Evolutionary conservation across 2,329 filamentous ascomycete genomes (phyloP), one percentile per base, ranked within the genome.

Genomic region (Fusarium sublunatum): DNA sequence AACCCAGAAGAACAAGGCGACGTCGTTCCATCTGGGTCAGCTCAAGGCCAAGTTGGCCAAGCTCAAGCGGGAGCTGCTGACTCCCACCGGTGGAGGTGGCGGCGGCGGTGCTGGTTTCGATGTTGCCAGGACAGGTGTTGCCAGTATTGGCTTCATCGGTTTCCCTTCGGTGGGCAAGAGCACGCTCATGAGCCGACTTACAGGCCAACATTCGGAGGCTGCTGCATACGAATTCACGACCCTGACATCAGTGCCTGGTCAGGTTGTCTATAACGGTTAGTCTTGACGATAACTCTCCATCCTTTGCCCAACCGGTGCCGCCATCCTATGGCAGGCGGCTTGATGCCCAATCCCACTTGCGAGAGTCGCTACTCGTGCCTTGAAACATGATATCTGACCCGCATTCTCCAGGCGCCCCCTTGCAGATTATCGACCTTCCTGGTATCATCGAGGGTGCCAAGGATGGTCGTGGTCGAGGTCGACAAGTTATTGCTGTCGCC

Each of bases 401-500:
- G 47, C 32, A 59, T 51, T 48, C 32, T 40, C 38, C 48, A 84
- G 82, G 94, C 57, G 95, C 95, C 43, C 96, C 96, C 72, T 90
- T 99, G 70, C 95, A 99, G 79, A 98, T 99, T 81, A 91, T 99
- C 64, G 95, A 99, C 85, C 83, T 99, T 74, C 95, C 95, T 2
- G 95, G 95, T 87, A 99, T 99, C 73, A 99, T 99, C 69, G 92
- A 98, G 78, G 95, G 95, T 74, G 95, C 95, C 70, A 98, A 99
- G 79, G 95, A 99, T 76, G 95, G 95, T 66, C 96, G 97, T 75
- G 95, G 95, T 81, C 89, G 95, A 83, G 95, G 95, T 84, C 88
- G 94, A 70, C 95, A 99, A 81, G 95, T 99, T 73, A 99, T 99
- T 81, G 95, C 95, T 8, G 95, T 99, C 44, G 94, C 95, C 58